A percentile compares a stretch with the other conserved stretches of the same genome.
Conservation (phyloP, 495 filamentous ascomycete genomes). For the Clohesyomyces aquaticus region DNA sequence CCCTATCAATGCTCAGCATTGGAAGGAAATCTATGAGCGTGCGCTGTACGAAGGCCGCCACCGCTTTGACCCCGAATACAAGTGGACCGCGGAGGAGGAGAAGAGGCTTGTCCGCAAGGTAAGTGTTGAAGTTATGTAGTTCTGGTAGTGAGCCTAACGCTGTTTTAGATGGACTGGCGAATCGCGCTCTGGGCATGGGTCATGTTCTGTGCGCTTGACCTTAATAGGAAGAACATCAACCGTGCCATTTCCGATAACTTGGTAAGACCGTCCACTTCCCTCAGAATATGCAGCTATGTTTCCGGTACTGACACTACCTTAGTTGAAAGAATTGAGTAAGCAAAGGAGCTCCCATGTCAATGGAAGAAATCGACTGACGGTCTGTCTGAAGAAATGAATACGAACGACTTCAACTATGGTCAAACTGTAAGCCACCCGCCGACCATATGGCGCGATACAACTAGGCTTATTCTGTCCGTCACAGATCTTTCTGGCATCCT, state of each 20-base stretch:
- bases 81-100: constrained; percentile 56
- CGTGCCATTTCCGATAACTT: constrained; percentile 45
- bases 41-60: constrained; percentile 60
- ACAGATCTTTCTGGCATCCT: constrained; percentile 51
- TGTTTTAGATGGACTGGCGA: constrained; percentile 20
- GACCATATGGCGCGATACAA: too few relatives aligned
- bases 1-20: constrained; percentile 26
- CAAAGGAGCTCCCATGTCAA: neutral
- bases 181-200: constrained; percentile 23
- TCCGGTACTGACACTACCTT: neutral
- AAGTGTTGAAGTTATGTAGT: neutral
- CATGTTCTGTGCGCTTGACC: constrained; percentile 21
- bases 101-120: constrained; percentile 52
- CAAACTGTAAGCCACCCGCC: too few relatives aligned
- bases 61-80: constrained; percentile 56
- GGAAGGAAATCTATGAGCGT: constrained; percentile 43
- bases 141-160: constrained; percentile 7
- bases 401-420: constrained; percentile 47
- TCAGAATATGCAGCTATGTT: too few relatives aligned
- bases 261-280: too few relatives aligned
- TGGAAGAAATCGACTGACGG: too few relatives aligned
- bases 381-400: constrained; percentile 43
- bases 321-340: constrained; percentile 46
- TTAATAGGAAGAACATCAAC: constrained; percentile 49
- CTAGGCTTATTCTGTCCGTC: too few relatives aligned